Percentiles rank a stretch among this genome's conserved stretches.
phyloP scores from a whole-genome alignment of 2,329 filamentous ascomycete genomes.

The Colletotrichum brevisporum region DNA sequence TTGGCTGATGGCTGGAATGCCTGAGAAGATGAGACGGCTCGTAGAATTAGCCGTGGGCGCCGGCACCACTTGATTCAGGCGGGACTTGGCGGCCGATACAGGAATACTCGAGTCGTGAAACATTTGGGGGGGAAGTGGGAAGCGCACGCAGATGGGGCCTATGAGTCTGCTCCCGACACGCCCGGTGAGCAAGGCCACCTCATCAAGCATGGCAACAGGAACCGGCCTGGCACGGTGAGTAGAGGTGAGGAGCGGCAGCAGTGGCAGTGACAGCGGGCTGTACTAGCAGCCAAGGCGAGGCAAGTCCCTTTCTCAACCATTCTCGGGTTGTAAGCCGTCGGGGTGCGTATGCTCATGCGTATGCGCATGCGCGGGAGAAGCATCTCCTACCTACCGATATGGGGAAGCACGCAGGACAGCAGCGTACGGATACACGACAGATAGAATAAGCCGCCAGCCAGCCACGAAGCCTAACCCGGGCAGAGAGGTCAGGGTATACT shows the following conservation, averaged over 20 bases:
- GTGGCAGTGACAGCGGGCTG: neutral
- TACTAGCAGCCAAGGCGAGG: neutral
- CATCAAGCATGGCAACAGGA: neutral
- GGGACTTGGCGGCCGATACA: slow-evolving; percentile 33
- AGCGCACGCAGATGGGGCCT: slow-evolving; percentile 33
- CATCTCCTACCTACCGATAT: neutral
- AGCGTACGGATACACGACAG: slow-evolving; percentile 5
- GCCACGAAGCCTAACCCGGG: slow-evolving; percentile 29
- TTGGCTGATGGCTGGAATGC: slow-evolving; percentile 38
- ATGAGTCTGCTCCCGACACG: slow-evolving; percentile 34
- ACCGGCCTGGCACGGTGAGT: neutral
- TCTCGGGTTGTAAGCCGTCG: slow-evolving; percentile 3
- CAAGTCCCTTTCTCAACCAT: neutral
- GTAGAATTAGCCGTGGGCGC: slow-evolving; percentile 11
- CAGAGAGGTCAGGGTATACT: slow-evolving; percentile 7
- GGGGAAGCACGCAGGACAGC: slow-evolving; percentile 10
- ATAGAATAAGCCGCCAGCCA: slow-evolving; percentile 9
- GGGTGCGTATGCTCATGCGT: neutral
- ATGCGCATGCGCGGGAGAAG: neutral
- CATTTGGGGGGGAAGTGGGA: slow-evolving; percentile 33
- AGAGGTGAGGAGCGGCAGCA: neutral
- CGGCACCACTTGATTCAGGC: slow-evolving; percentile 32
- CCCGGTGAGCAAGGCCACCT: slow-evolving; percentile 18
- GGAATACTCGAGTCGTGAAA: slow-evolving; percentile 33
- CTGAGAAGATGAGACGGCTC: slow-evolving; percentile 34